Evolutionary conservation across 2,329 filamentous ascomycete genomes (phyloP), one percentile per base, ranked within the genome.

Genomic region (Trichoderma koningiopsis): DNA sequence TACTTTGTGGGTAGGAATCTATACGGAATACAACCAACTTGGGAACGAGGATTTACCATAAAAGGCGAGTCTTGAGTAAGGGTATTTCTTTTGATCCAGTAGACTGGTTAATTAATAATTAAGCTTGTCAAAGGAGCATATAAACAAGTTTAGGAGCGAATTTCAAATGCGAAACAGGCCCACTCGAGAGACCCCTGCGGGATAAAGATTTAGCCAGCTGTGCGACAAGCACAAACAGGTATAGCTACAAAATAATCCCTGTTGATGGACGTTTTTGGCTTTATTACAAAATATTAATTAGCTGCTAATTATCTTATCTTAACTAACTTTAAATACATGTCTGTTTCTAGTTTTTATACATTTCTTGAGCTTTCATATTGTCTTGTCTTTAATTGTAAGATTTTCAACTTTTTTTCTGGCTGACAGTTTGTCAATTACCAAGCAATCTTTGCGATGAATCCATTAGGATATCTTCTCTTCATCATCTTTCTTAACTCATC

Each of bases 401-500:
- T 43, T 19, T 43, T 43, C 14, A 13, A 19, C 2, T 3, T 8
- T 3, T 19, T 4, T n/a, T 4, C 6, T n/a, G 8, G 8, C 6
- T 43, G 37, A 19, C 19, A 2, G 0, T 43, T n/a, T n/a, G 7
- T n/a, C 13, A 13, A 11, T 24, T 49, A 49, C 47, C 47, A 49
- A 24, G 47, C 47, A 5, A 49, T 13, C 3, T 13, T 49, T 22
- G 47, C 47, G 8, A 49, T 6, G 0, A 49, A 13, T 13, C 47
- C 22, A 11, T 11, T 13, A 2, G 47, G n/a, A 49, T 49, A 49
- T 24, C 47, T 49, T 24, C 47, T 49, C n/a, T 49, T 49, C 7
- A 49, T 10, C 47, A 13, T 24, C 22, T 49, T 49, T n/a, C 47
- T 24, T 3, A 49, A 10, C 11, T 49, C 91, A 75, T 94, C 91